These are phyloP conservation scores for Penicillium soppii DNA, from an alignment of 495 filamentous ascomycete genomes.

Conservation along the genomic window DNA sequence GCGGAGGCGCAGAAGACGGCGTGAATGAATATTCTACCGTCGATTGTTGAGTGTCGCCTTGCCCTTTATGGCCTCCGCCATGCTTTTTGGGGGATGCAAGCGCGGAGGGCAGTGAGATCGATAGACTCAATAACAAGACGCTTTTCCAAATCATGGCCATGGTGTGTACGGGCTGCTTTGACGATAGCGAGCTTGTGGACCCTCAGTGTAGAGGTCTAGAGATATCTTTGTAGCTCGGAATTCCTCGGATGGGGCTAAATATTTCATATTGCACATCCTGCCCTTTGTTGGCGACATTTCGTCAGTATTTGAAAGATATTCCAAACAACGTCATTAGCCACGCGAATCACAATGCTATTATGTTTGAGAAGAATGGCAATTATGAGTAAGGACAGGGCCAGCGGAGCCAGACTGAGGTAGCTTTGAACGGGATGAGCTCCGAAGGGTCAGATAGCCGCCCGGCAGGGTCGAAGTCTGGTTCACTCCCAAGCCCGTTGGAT, in stretches of 20 bases:
- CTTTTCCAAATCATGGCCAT: conserved; percentile 10
- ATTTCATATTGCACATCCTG: background rate
- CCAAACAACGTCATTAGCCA: background rate
- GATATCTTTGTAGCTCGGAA: background rate
- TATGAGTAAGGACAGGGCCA: too few relatives aligned
- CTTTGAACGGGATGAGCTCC: too few relatives aligned
- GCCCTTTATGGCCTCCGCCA: background rate
- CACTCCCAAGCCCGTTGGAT: too few relatives aligned
- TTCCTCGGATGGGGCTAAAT: background rate
- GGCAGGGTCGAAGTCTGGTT: too few relatives aligned
- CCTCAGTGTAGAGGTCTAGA: background rate
- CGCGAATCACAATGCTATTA: too few relatives aligned
- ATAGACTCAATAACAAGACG: conserved; percentile 10
- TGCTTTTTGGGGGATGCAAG: conserved; percentile 12
- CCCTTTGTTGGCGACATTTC: background rate
- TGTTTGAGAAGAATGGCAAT: too few relatives aligned
- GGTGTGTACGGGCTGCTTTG: background rate
- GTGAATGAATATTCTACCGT: background rate
- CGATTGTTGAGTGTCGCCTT: background rate
- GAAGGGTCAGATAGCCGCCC: too few relatives aligned
- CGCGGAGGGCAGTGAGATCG: conserved; percentile 18
- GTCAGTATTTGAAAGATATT: background rate
- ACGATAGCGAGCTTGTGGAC: background rate
- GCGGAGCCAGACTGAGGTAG: too few relatives aligned
- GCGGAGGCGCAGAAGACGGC: conserved; percentile 14